Evolutionary conservation across 176 grass and related monocot species (phyloP).

Genomic region (Carex myosuroides): DNA sequence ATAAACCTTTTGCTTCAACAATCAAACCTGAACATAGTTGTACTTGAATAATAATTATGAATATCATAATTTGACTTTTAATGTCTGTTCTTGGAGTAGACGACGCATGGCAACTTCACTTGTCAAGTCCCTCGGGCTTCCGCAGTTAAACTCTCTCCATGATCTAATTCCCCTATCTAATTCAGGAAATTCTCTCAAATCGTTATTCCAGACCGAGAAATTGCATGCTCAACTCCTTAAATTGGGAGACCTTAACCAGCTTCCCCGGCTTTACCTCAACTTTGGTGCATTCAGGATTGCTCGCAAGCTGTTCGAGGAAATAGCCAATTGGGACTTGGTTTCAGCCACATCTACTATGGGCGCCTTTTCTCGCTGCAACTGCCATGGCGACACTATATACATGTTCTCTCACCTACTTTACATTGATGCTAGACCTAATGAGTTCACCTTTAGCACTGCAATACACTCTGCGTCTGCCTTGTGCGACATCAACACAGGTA

Average conservation of each 20-base stretch:
- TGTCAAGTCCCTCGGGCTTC: not conserved
- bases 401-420: slow-evolving; percentile 42
- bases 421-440: slow-evolving; percentile 38
- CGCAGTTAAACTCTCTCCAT: not conserved
- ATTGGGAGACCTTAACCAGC: not conserved
- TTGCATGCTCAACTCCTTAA: not conserved
- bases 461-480: slow-evolving; percentile 49
- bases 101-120: not conserved
- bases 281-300: not conserved
- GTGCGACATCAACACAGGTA: slow-evolving; percentile 20
- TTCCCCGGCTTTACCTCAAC: not conserved
- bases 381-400: slow-evolving; percentile 40
- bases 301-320: slow-evolving; percentile 54
- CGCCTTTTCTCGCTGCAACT: slow-evolving; percentile 33
- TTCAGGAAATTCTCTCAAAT: not conserved
- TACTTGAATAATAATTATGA: too few relatives aligned
- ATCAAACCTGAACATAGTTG: too few relatives aligned
- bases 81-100: too few relatives aligned
- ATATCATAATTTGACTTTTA: too few relatives aligned
- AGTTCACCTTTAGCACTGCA: slow-evolving; percentile 69
- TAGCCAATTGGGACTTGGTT: slow-evolving; percentile 44
- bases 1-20: too few relatives aligned
- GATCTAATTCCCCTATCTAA: not conserved
- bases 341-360: slow-evolving; percentile 52
- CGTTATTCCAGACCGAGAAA: not conserved